Conservation (phyloP, 768 basidiomycete genomes). For the Xerocomus spinulosus region DNA sequence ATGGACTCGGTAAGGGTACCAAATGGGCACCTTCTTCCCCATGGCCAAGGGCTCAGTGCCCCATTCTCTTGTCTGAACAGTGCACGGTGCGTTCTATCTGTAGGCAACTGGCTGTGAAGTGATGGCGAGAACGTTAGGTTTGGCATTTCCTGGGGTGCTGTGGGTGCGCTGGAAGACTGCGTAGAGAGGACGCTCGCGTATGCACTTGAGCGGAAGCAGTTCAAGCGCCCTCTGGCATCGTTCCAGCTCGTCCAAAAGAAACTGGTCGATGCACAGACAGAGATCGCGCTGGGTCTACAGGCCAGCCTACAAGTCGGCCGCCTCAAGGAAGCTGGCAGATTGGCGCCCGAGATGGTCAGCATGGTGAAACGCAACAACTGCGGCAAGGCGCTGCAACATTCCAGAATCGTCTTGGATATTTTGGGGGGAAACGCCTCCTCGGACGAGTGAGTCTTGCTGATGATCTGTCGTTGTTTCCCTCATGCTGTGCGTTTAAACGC, state of each 20-base stretch:
- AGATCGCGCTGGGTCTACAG: slow-evolving; percentile 72
- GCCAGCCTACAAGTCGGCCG: slow-evolving; percentile 79
- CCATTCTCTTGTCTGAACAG: slow-evolving; percentile 93
- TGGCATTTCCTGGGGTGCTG: slow-evolving; percentile 93
- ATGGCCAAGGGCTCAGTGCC: slow-evolving; percentile 70
- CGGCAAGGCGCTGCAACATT: slow-evolving; percentile 84
- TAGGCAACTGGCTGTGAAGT: neutral
- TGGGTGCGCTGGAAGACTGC: slow-evolving; percentile 94
- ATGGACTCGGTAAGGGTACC: slow-evolving; percentile 86
- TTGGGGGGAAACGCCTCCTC: slow-evolving; percentile 91
- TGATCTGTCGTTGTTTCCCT: slow-evolving; percentile 18
- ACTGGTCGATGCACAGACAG: slow-evolving; percentile 88
- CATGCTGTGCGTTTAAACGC: neutral
- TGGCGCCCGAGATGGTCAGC: slow-evolving; percentile 91
- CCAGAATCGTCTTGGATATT: slow-evolving; percentile 79
- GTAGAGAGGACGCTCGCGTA: slow-evolving; percentile 73
- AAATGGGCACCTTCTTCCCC: slow-evolving; percentile 70
- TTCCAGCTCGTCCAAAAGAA: slow-evolving; percentile 99
- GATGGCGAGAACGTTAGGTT: slow-evolving; percentile 38
- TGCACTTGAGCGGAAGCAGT: slow-evolving; percentile 87
- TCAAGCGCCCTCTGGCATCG: slow-evolving; percentile 81
- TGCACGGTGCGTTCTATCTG: slow-evolving; percentile 48
- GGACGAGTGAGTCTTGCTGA: slow-evolving; percentile 67
- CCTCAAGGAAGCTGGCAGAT: slow-evolving; percentile 70
- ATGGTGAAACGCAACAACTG: slow-evolving; percentile 95